Conservation (phyloP, 768 basidiomycete species). For the Xerocomellus dryophilus region DNA sequence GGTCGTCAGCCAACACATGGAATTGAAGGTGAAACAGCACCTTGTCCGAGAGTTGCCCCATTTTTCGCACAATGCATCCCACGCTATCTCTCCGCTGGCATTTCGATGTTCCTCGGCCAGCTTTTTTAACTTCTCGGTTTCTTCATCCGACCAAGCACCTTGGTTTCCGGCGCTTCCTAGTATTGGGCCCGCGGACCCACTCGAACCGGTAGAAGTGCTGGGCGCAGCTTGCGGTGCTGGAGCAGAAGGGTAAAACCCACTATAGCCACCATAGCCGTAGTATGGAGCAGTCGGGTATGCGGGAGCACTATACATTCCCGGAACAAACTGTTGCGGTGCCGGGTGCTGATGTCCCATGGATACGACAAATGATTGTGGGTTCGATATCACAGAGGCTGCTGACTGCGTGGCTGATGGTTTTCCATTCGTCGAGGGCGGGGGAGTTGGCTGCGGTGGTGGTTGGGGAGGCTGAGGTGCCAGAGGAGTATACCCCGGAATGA, state of each 20-base stretch:
- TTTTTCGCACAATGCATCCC: slow-evolving; percentile 73
- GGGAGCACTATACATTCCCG: slow-evolving; percentile 31
- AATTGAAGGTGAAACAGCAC: slow-evolving; percentile 35
- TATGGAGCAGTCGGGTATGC: slow-evolving; percentile 64
- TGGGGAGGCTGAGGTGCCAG: slow-evolving; percentile 26
- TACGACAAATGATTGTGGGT: slow-evolving; percentile 71
- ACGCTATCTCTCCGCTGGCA: slow-evolving; percentile 53
- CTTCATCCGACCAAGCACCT: slow-evolving; percentile 78
- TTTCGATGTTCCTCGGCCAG: slow-evolving; percentile 66
- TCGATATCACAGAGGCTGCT: slow-evolving; percentile 56
- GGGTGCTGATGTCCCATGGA: slow-evolving; percentile 56
- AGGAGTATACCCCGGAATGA: slow-evolving; percentile 40
- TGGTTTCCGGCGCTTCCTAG: slow-evolving; percentile 47
- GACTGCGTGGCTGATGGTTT: slow-evolving; percentile 34
- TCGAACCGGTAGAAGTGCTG: slow-evolving; percentile 26
- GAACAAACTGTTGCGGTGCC: slow-evolving; percentile 43
- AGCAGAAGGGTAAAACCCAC: slow-evolving; percentile 32
- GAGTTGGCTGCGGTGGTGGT: slow-evolving; percentile 36
- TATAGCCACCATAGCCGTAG: slow-evolving; percentile 50
- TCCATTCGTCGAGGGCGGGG: slow-evolving; percentile 35
- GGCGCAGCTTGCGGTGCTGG: slow-evolving; percentile 24
- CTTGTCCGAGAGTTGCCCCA: slow-evolving; percentile 75
- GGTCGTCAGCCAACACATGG: slow-evolving; percentile 3
- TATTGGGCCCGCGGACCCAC: slow-evolving; percentile 15
- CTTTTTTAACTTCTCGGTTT: slow-evolving; percentile 63